phyloP scores from a whole-genome alignment of 441 rosid species.

The Aleurites moluccanus region DNA sequence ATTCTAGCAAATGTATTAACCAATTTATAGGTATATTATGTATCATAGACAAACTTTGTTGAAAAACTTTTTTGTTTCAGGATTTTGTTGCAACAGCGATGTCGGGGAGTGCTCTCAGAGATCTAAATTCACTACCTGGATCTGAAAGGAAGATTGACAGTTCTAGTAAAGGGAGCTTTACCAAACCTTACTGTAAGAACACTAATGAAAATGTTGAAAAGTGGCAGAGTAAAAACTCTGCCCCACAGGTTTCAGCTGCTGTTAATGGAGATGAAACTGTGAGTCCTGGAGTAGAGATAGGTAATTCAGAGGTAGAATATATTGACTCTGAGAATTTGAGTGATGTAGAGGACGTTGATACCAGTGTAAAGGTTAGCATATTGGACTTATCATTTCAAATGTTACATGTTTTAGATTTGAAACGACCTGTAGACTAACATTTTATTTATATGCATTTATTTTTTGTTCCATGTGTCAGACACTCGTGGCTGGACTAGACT shows the following conservation, averaged over 20 bases:
- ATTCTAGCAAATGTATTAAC: not conserved
- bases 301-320: slow-evolving; percentile 68
- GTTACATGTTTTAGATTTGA: too few relatives aligned
- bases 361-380: slow-evolving; percentile 51
- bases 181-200: slow-evolving; percentile 48
- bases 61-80: slow-evolving; percentile 20
- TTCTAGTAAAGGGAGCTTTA: slow-evolving; percentile 45
- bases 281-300: slow-evolving; percentile 43
- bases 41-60: slow-evolving; percentile 4
- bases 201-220: slow-evolving; percentile 55
- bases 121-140: slow-evolving; percentile 52
- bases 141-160: slow-evolving; percentile 53
- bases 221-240: slow-evolving; percentile 30
- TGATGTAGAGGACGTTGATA: slow-evolving; percentile 70
- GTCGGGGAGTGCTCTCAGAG: slow-evolving; percentile 71
- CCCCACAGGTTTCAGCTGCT: slow-evolving; percentile 32
- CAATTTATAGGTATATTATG: not conserved
- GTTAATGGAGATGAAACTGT: slow-evolving; percentile 41
- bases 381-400: not conserved
- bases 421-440: not conserved
- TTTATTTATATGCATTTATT: slow-evolving; percentile 13
- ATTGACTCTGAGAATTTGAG: slow-evolving; percentile 69
- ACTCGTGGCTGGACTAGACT: slow-evolving; percentile 67
- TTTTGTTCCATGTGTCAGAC: slow-evolving; percentile 37
- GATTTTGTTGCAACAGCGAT: slow-evolving; percentile 33